phyloP scores from a whole-genome alignment of 2,329 filamentous ascomycete genomes.

The Fusarium humuli region DNA sequence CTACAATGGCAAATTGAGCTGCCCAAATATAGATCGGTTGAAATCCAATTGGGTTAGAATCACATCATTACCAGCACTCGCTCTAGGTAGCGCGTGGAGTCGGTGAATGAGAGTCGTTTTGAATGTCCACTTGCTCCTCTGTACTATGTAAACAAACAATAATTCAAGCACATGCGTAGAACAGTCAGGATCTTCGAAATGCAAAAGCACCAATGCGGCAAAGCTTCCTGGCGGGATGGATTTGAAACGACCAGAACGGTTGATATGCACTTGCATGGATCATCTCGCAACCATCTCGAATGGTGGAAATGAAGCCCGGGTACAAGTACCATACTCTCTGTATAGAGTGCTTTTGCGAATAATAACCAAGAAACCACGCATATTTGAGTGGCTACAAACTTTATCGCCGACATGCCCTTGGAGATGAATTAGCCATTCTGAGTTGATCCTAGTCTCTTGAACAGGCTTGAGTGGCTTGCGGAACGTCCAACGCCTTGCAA shows the following conservation, averaged over 20 bases:
- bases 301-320: slow-evolving; percentile 45
- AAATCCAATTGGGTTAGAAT: slow-evolving; percentile 9
- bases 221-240: slow-evolving; percentile 2
- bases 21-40: slow-evolving; percentile 21
- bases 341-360: slow-evolving; percentile 12
- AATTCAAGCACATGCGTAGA: slow-evolving; percentile 2
- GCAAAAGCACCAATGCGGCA: slow-evolving; percentile 2
- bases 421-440: slow-evolving; percentile 6
- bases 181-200: slow-evolving; percentile 4
- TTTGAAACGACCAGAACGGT: slow-evolving; percentile 7
- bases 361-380: slow-evolving; percentile 1
- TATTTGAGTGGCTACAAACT: slow-evolving; percentile 16
- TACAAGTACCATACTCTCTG: not conserved
- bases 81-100: slow-evolving; percentile 9
- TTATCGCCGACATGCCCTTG: slow-evolving; percentile 8
- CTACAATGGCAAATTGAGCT: slow-evolving; percentile 13
- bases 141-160: not conserved
- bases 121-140: slow-evolving; percentile 5
- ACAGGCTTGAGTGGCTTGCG: slow-evolving; percentile 24
- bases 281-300: slow-evolving; percentile 29
- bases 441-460: not conserved
- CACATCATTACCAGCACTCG: not conserved
- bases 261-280: slow-evolving; percentile 9
- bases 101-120: slow-evolving; percentile 9
- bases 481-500: slow-evolving; percentile 18